Base-by-base conservation (phyloP, 2,329 filamentous ascomycete genomes). In the Penicillium crustosum region DNA sequence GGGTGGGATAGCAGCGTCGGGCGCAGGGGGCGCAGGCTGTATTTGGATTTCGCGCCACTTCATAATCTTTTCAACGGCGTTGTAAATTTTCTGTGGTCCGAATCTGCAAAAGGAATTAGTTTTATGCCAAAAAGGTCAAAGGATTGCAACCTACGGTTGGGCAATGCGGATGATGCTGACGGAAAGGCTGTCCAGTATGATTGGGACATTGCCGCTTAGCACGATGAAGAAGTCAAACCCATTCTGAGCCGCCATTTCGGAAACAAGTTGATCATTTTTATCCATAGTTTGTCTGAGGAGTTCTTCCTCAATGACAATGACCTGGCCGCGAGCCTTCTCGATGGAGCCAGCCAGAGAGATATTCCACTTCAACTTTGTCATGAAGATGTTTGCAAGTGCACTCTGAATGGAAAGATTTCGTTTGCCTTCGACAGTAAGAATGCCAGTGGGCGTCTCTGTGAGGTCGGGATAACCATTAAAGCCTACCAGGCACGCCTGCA, bases 321-420 rank as follows among this genome's bases (percentile, higher is more conserved):
- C 63, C 33, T 73, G 68, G 1, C 70, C 69, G 5, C 51, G 47
- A 0, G 61, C 64, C 9, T 62, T 56, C 0, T 64, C 55, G 2
- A 71, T 41, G 0, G 63, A 53, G 17, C 69, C 66, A 1, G 63
- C 69, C 25, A 70, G 64, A 1, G 64, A 70, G 0, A 73, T 59
- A 33, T 51, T 62, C 70, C 70, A 73, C 0, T 64, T 63, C 8
- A 64, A 54, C 21, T 66, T 59, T 13, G 61, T 62, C 48, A 70
- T 60, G 25, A 73, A 57, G 0, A 68, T 58, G 39, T 70, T 66
- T 8, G 66, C 66, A 5, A 73, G 39, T 1, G 68, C 62, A 8
- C 65, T 65, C 23, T 68, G 66, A 7, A 73, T 65, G 1, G 68
- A 64, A 7, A 72, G 49, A 39, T 68, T 72, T 7, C 70, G 69